phyloP scores from a whole-genome alignment of 1,284 basidiomycete genomes.

The Entoloma clypeatum region DNA sequence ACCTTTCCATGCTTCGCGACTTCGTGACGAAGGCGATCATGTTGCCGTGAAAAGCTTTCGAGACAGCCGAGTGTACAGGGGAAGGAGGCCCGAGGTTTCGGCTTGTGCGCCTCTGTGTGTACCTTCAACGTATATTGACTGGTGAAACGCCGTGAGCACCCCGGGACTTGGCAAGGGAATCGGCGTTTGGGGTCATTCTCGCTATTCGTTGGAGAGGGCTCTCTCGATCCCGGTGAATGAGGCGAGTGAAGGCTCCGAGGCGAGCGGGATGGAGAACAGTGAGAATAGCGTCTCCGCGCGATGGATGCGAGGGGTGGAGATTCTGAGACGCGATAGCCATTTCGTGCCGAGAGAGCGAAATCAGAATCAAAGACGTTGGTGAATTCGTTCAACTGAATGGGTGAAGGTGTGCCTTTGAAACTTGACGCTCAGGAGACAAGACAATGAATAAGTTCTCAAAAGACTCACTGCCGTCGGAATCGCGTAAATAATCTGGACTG shows the following conservation, averaged over 20 bases:
- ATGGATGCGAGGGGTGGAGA: conserved; percentile 5
- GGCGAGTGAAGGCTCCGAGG: conserved; percentile 16
- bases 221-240: conserved; percentile 23
- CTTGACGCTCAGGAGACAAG: conserved; percentile 4
- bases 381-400: conserved; percentile 29
- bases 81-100: conserved; percentile 43
- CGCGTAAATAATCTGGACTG: conserved; percentile 8
- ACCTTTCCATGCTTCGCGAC: conserved; percentile 48
- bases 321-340: conserved; percentile 7
- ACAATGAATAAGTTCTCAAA: not conserved
- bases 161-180: conserved; percentile 43
- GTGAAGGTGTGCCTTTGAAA: conserved; percentile 25
- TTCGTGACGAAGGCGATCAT: conserved; percentile 49
- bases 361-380: conserved; percentile 31
- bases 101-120: conserved; percentile 49
- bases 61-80: conserved; percentile 45
- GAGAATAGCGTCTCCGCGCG: conserved; percentile 9
- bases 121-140: conserved; percentile 48
- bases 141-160: conserved; percentile 44
- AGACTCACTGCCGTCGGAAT: conserved; percentile 20
- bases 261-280: conserved; percentile 16
- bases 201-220: conserved; percentile 25
- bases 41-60: conserved; percentile 47
- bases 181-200: conserved; percentile 34
- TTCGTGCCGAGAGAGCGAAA: conserved; percentile 23